A percentile compares a stretch with the other conserved stretches of the same genome.
phyloP scores from a whole-genome alignment of 331 rosid genomes.

The Saraca asoca region DNA sequence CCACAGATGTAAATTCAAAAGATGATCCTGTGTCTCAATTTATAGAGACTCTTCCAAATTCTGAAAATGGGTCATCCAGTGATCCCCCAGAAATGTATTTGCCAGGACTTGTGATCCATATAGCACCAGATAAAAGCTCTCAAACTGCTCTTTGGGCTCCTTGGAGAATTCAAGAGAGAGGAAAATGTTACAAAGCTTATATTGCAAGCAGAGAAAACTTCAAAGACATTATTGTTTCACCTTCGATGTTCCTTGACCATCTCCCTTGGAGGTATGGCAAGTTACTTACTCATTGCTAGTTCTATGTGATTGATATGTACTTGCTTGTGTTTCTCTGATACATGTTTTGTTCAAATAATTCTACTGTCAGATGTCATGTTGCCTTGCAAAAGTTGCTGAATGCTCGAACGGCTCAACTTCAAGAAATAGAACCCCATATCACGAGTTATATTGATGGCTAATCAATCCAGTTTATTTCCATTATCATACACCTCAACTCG shows the following conservation, averaged over 20 bases:
- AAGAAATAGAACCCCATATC: slow-evolving; percentile 32
- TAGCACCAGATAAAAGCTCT: slow-evolving; percentile 52
- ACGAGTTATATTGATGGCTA: slow-evolving; percentile 30
- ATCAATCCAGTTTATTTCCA: slow-evolving; percentile 13
- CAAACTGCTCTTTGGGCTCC: slow-evolving; percentile 37
- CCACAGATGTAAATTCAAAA: slow-evolving; percentile 29
- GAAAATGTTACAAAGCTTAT: slow-evolving; percentile 59
- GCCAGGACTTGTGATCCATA: slow-evolving; percentile 79
- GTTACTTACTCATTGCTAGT: slow-evolving; percentile 22
- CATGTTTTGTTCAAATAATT: slow-evolving; percentile 32
- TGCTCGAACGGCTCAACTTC: slow-evolving; percentile 42
- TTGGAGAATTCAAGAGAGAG: slow-evolving; percentile 40
- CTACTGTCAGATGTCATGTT: slow-evolving; percentile 67
- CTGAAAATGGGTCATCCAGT: slow-evolving; percentile 46
- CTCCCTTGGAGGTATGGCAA: slow-evolving; percentile 92
- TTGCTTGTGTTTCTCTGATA: slow-evolving; percentile 27
- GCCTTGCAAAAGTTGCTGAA: slow-evolving; percentile 69
- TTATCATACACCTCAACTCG: slow-evolving; percentile 2
- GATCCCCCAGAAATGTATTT: slow-evolving; percentile 76
- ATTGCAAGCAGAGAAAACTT: slow-evolving; percentile 69
- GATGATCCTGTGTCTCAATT: slow-evolving; percentile 60
- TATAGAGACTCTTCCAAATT: slow-evolving; percentile 56
- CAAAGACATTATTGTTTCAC: slow-evolving; percentile 80
- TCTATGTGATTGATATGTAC: slow-evolving; percentile 2
- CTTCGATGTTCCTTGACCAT: slow-evolving; percentile 95